Percentiles rank a stretch among this genome's conserved stretches.
phyloP scores from a whole-genome alignment of 805 yeast species.

The Alloascoidea africana region DNA sequence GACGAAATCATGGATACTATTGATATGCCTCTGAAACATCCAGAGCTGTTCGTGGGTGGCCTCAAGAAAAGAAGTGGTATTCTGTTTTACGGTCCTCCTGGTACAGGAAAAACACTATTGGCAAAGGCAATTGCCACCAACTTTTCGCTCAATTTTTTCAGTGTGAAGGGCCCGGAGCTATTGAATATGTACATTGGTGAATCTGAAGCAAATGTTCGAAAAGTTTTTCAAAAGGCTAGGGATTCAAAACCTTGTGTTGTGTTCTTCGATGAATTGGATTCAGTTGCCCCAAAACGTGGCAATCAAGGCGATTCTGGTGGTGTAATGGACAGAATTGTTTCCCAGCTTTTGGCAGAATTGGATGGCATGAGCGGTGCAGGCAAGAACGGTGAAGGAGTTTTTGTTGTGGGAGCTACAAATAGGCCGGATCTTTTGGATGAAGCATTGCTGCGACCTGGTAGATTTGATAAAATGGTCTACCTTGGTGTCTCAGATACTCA shows the following conservation, averaged over 20 bases:
- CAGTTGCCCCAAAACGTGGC: constrained; percentile 97
- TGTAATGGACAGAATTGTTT: constrained; percentile 96
- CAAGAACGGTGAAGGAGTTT: constrained; percentile 71
- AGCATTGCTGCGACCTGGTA: constrained; percentile 69
- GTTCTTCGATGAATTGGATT: constrained; percentile 93
- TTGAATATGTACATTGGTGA: constrained; percentile 98
- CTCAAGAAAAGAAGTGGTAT: constrained; percentile 91
- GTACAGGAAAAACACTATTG: constrained; percentile 89
- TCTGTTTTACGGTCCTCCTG: constrained; percentile 95
- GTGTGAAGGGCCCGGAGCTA: constrained; percentile 95
- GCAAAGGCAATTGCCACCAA: constrained; percentile 97
- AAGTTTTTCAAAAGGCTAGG: constrained; percentile 86
- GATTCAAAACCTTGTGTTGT: constrained; percentile 97
- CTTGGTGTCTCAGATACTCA: constrained; percentile 87
- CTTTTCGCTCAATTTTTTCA: constrained; percentile 84
- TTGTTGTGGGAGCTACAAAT: constrained; percentile 98
- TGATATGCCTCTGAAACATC: constrained; percentile 89
- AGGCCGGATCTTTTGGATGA: constrained; percentile 93
- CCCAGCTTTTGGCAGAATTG: constrained; percentile 84
- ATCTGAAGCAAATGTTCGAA: constrained; percentile 91
- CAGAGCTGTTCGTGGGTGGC: constrained; percentile 77
- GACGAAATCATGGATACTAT: constrained; percentile 90
- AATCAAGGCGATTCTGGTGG: constrained; percentile 99
- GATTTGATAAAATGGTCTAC: constrained; percentile 91
- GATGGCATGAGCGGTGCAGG: constrained; percentile 87